Conservation (phyloP, 768 basidiomycete species). For the Russula dissimulans region DNA sequence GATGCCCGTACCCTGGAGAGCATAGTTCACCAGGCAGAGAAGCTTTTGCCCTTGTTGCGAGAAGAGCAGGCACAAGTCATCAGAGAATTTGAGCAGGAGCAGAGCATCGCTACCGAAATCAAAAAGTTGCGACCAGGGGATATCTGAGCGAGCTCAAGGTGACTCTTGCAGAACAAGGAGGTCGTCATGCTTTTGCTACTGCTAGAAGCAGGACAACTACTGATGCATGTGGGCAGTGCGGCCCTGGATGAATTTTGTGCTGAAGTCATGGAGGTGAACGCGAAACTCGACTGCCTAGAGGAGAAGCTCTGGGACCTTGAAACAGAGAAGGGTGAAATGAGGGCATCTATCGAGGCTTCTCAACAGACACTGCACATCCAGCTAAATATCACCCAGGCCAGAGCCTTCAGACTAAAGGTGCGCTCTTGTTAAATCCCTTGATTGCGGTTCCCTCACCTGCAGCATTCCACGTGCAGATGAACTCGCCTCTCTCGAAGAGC, state of each 20-base stretch:
- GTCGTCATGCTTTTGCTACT: slow-evolving; percentile 18
- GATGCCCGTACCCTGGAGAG: slow-evolving; percentile 55
- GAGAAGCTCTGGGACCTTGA: slow-evolving; percentile 53
- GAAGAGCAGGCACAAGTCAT: slow-evolving; percentile 59
- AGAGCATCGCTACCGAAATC: slow-evolving; percentile 61
- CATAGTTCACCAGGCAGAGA: slow-evolving; percentile 42
- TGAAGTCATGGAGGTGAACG: slow-evolving; percentile 56
- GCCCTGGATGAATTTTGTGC: slow-evolving; percentile 61
- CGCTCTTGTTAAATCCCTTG: slow-evolving; percentile 1
- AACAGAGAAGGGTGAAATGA: slow-evolving; percentile 47
- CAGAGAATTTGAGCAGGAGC: slow-evolving; percentile 56
- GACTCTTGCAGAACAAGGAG: slow-evolving; percentile 77
- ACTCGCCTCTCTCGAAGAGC: slow-evolving; percentile 58
- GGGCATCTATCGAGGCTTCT: slow-evolving; percentile 46
- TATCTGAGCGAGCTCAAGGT: slow-evolving; percentile 70
- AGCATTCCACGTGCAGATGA: slow-evolving; percentile 43
- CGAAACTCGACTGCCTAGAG: slow-evolving; percentile 57
- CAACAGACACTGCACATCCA: slow-evolving; percentile 57
- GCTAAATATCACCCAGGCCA: slow-evolving; percentile 61
- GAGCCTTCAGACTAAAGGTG: slow-evolving; percentile 65
- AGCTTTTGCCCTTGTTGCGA: slow-evolving; percentile 52
- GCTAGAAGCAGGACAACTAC: neutral
- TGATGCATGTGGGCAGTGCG: slow-evolving; percentile 33
- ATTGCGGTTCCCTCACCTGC: neutral
- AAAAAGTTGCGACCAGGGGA: slow-evolving; percentile 64